Evolutionary conservation across 2,329 filamentous ascomycete species (phyloP).

Genomic region (Lasiodiplodia theobromae): DNA sequence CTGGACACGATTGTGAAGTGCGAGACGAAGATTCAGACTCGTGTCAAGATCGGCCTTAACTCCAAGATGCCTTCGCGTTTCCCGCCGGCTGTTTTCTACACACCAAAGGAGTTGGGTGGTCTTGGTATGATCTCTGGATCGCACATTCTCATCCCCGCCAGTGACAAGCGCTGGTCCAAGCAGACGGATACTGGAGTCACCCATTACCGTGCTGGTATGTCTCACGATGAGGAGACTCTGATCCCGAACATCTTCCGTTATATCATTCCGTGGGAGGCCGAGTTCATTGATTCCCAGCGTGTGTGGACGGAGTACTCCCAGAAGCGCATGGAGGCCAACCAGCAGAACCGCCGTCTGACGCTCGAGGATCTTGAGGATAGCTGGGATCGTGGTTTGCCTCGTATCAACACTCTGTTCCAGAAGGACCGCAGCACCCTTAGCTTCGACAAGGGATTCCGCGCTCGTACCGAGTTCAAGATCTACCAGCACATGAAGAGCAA

Average conservation of each 20-base stretch:
- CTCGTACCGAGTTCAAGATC: constrained; percentile 94
- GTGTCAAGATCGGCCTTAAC: constrained; percentile 98
- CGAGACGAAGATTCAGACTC: constrained; percentile 98
- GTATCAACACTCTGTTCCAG: constrained; percentile 99
- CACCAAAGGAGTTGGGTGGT: constrained; percentile 95
- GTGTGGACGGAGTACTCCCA: constrained; percentile 99
- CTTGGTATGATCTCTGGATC: constrained; percentile 99
- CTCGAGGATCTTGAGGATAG: constrained; percentile 97
- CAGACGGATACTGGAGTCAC: constrained; percentile 97
- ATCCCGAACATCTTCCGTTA: constrained; percentile 99
- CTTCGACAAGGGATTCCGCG: constrained; percentile 98
- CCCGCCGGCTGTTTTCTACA: constrained; percentile 98
- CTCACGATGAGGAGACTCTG: constrained; percentile 94
- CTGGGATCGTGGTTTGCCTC: constrained; percentile 95
- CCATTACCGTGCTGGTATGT: constrained; percentile 97
- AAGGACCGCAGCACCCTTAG: constrained; percentile 96
- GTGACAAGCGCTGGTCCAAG: constrained; percentile 97
- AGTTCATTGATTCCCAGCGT: constrained; percentile 98
- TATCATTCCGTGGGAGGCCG: constrained; percentile 98
- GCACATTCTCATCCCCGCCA: constrained; percentile 95
- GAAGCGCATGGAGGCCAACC: constrained; percentile 94
- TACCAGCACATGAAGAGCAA: constrained; percentile 99
- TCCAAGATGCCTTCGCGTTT: constrained; percentile 99
- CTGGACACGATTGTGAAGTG: constrained; percentile 99
- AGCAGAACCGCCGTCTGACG: constrained; percentile 93